Conservation (phyloP, 495 filamentous ascomycete species). For the Ascodesmis nigricans region DNA sequence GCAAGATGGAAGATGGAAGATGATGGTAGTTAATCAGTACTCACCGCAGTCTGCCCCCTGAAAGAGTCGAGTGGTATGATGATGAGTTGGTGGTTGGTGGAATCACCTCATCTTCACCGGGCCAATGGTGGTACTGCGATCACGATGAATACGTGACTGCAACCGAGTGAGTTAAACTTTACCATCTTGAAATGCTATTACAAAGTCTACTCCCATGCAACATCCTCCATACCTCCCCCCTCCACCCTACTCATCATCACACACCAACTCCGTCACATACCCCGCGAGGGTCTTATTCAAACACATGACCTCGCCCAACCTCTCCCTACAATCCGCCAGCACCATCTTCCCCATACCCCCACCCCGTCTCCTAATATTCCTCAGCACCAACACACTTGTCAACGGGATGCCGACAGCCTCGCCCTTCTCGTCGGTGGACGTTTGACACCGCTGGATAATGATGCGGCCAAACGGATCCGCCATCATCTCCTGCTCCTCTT, state of each 20-base stretch:
- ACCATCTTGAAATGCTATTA: too few species aligned
- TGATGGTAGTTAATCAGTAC: too few species aligned
- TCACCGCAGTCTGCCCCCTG: too few species aligned
- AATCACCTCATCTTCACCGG: too few species aligned
- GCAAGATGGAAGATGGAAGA: too few species aligned
- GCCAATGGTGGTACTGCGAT: too few species aligned
- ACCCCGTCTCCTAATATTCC: slow-evolving; percentile 66
- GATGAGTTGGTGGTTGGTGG: too few species aligned
- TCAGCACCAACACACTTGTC: slow-evolving; percentile 60
- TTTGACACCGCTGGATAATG: slow-evolving; percentile 36
- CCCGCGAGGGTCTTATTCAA: slow-evolving; percentile 27
- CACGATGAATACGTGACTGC: too few species aligned
- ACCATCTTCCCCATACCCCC: slow-evolving; percentile 35
- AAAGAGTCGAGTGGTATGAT: too few species aligned
- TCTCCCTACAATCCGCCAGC: slow-evolving; percentile 28
- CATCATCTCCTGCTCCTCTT: slow-evolving; percentile 7
- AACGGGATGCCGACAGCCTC: slow-evolving; percentile 71
- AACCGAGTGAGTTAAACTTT: too few species aligned
- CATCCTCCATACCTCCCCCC: too few species aligned
- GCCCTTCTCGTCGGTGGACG: slow-evolving; percentile 51
- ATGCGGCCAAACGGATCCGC: slow-evolving; percentile 26
- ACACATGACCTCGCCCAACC: slow-evolving; percentile 26
- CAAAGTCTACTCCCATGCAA: too few species aligned
- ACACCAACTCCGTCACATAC: slow-evolving; percentile 27
- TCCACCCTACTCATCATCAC: slow-evolving; percentile 26